These are phyloP conservation scores for Polysphondylium violaceum DNA, from an alignment of 78 protist species.

Conservation along the genomic window DNA sequence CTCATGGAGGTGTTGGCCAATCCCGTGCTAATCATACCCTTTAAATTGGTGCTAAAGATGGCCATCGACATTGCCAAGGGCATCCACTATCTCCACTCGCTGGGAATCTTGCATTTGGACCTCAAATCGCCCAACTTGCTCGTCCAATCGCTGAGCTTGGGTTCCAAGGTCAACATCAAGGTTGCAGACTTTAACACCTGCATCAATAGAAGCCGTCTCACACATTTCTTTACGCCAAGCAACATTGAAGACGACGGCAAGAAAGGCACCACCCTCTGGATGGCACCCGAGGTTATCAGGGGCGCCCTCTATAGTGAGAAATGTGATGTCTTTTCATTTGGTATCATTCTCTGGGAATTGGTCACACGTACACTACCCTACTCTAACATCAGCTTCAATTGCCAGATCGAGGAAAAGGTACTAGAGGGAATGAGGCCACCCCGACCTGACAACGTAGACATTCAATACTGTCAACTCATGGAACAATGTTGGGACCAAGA, in stretches of 20 bases:
- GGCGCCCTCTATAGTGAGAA: constrained; percentile 57
- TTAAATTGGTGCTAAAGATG: constrained; percentile 30
- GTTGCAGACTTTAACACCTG: constrained; percentile 76
- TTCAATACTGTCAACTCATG: constrained; percentile 15
- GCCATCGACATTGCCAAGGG: constrained; percentile 81
- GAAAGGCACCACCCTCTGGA: constrained; percentile 76
- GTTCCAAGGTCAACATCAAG: constrained; percentile 36
- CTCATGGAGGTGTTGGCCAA: constrained; percentile 49
- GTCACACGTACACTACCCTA: constrained; percentile 54
- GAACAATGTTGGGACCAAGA: constrained; percentile 41
- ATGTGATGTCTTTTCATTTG: constrained; percentile 67
- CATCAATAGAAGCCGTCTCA: constrained; percentile 41
- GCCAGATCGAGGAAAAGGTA: constrained; percentile 45
- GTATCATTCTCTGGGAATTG: constrained; percentile 75
- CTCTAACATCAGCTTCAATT: constrained; percentile 24
- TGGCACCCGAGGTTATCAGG: constrained; percentile 71
- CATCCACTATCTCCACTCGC: constrained; percentile 60
- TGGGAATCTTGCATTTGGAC: constrained; percentile 72
- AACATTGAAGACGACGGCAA: background rate
- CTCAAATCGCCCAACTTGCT: constrained; percentile 72
- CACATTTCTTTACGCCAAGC: constrained; percentile 29
- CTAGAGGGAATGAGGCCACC: constrained; percentile 45
- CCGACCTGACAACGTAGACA: constrained; percentile 26
- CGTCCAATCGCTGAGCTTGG: constrained; percentile 24
- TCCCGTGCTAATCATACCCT: constrained; percentile 13